Evolutionary conservation across 805 yeast genomes (phyloP), one percentile per base, ranked within the genome.

Genomic region (Jamesozyma hellenica): DNA sequence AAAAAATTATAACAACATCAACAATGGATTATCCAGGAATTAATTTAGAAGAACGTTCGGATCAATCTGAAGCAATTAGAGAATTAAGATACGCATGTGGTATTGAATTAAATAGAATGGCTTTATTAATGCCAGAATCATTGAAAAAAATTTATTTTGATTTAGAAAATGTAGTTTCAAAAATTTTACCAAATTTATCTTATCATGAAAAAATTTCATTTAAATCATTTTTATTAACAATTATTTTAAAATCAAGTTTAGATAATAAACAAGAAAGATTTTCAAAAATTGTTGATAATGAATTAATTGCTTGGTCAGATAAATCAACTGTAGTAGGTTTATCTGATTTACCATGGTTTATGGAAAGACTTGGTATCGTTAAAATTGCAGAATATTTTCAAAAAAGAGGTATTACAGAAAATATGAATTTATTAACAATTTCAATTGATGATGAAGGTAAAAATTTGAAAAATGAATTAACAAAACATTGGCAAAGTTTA

Each of bases 301-400:
- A 92, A 48, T 66, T 94, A 36, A 64, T 72, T 11, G 88, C 95
- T 0, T 92, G 99, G 99, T 79, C 90, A 0, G 87, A 88, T 34
- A 90, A 87, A 16, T 79, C 76, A 10, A 90, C 96, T 0, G 87
- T 85, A 46, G 86, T 86, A 54, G 96, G 96, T 0, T 65, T 92
- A 23, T 67, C 79, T 53, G 94, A 90, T 55, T 68, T 94, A 34
- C 95, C 86, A 44, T 92, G 97, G 97, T 92, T 92, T 51, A 90
- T 92, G 97, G 97, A 88, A 61, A 73, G 96, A 51, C 72, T 94
- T 38, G 98, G 98, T 2, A 85, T 92, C 40, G 97, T 87, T 3
- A 78, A 79, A 56, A 94, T 92, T 53, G 95, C 96, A 0, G 82
- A 82, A 43, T 92, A 92, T 56, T 92, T 94, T 61, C 79, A 80